A percentile compares a stretch with the other conserved stretches of the same genome.
These are phyloP conservation scores for Arthrobotrys pseudoclavata DNA, from an alignment of 2,329 filamentous ascomycete genomes.

Conservation along the genomic window DNA sequence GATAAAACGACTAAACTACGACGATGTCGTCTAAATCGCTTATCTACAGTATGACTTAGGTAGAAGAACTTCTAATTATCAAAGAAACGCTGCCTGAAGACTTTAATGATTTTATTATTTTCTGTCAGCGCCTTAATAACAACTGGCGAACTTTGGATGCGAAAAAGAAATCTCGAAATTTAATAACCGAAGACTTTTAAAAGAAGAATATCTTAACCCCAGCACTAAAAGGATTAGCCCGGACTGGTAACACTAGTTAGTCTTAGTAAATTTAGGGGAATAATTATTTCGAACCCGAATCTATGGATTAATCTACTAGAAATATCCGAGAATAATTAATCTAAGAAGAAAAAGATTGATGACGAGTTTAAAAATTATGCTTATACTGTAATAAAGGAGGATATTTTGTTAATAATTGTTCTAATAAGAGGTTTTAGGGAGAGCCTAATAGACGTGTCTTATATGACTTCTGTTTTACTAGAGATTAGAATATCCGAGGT, in stretches of 20 bases:
- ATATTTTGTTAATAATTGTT: conserved; percentile 8
- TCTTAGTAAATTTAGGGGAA: background rate
- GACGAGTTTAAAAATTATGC: background rate
- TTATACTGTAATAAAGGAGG: background rate
- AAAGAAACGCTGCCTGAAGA: background rate
- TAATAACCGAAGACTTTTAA: background rate
- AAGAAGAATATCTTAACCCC: background rate
- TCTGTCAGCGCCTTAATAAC: background rate
- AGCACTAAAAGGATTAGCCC: background rate
- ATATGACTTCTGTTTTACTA: background rate
- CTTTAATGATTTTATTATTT: conserved; percentile 3
- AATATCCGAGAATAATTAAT: conserved; percentile 3
- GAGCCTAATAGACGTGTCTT: background rate
- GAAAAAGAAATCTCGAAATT: conserved; percentile 1
- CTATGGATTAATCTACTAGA: conserved; percentile 1
- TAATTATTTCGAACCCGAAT: conserved; percentile 8
- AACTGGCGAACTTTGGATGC: conserved; percentile 1
- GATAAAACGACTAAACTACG: conserved; percentile 1
- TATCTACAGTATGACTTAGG: conserved; percentile 2
- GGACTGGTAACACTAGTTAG: background rate
- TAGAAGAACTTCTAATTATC: conserved; percentile 13
- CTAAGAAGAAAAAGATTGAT: conserved; percentile 4
- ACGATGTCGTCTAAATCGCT: conserved; percentile 1
- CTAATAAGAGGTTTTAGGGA: background rate
- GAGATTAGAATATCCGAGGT: background rate